Conservation (phyloP, 2,329 filamentous ascomycete genomes). For the Coccinonectria pachysandricola region DNA sequence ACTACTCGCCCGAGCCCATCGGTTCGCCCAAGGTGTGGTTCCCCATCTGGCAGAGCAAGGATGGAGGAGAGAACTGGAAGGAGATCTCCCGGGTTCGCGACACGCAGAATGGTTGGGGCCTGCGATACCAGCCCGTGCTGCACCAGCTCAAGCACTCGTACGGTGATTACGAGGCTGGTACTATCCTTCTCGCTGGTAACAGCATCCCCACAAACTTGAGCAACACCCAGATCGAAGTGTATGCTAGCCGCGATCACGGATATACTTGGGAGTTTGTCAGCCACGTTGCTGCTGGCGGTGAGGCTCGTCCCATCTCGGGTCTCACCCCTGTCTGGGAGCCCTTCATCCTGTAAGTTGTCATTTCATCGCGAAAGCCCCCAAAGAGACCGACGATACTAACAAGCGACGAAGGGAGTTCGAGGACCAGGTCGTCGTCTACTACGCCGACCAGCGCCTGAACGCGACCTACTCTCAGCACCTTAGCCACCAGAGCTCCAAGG, state of each 20-base stretch:
- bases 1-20: constrained; percentile 46
- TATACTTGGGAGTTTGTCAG: constrained; percentile 57
- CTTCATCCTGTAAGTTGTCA: constrained; percentile 39
- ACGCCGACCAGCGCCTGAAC: constrained; percentile 59
- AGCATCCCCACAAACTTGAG: constrained; percentile 50
- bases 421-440: constrained; percentile 53
- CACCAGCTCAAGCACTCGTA: constrained; percentile 51
- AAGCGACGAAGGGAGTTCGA: constrained; percentile 48
- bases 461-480: constrained; percentile 55
- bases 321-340: constrained; percentile 64
- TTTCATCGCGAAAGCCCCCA: no score
- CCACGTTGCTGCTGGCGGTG: constrained; percentile 52
- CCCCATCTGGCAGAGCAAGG: constrained; percentile 41
- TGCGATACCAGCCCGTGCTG: constrained; percentile 60
- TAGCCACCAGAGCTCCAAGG: constrained; percentile 49
- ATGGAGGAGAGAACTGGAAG: constrained; percentile 51
- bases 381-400: no score
- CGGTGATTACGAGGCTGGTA: constrained; percentile 50
- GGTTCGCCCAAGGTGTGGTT: constrained; percentile 45
- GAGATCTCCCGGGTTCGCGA: constrained; percentile 55
- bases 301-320: constrained; percentile 51
- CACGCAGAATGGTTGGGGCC: constrained; percentile 52
- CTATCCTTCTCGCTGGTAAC: constrained; percentile 51
- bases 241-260: constrained; percentile 51
- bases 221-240: constrained; percentile 58